Percentiles rank a stretch among this genome's conserved stretches.
These are phyloP conservation scores for Cinnamomum micranthum DNA, from an alignment of 164 flowering plant genomes.

Conservation along the genomic window DNA sequence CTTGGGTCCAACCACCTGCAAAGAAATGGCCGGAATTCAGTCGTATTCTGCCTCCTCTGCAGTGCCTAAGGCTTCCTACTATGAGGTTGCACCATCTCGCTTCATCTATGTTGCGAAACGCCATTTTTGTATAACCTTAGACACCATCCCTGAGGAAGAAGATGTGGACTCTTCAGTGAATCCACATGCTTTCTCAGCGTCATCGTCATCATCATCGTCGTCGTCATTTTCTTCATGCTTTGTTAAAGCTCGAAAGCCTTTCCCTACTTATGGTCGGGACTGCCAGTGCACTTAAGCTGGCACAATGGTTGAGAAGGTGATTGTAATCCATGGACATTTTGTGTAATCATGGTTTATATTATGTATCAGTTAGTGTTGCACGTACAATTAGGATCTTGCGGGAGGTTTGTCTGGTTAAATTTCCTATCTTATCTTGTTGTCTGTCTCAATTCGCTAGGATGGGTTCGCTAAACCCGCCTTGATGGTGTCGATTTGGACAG, in stretches of 20 bases:
- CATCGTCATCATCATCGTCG: too few relatives aligned
- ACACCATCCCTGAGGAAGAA: constrained; percentile 1
- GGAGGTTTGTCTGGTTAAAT: neutral
- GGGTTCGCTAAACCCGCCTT: too few relatives aligned
- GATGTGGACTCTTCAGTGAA: neutral
- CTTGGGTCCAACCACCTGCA: neutral
- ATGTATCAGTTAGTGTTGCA: too few relatives aligned
- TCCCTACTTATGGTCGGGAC: neutral
- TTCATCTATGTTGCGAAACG: neutral
- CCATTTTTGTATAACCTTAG: neutral
- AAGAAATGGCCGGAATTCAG: neutral
- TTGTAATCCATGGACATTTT: neutral
- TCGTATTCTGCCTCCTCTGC: neutral
- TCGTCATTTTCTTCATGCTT: neutral
- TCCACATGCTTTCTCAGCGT: neutral
- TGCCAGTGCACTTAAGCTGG: neutral
- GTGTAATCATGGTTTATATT: neutral
- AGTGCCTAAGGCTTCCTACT: neutral
- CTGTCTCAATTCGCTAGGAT: too few relatives aligned
- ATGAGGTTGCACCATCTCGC: constrained; percentile 1
- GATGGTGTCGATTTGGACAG: too few relatives aligned
- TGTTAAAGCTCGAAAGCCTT: neutral
- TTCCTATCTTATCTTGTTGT: too few relatives aligned
- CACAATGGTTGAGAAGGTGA: neutral
- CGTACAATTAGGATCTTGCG: neutral